phyloP scores from a whole-genome alignment of 495 filamentous ascomycete species.

The Penicillium verhagenii region DNA sequence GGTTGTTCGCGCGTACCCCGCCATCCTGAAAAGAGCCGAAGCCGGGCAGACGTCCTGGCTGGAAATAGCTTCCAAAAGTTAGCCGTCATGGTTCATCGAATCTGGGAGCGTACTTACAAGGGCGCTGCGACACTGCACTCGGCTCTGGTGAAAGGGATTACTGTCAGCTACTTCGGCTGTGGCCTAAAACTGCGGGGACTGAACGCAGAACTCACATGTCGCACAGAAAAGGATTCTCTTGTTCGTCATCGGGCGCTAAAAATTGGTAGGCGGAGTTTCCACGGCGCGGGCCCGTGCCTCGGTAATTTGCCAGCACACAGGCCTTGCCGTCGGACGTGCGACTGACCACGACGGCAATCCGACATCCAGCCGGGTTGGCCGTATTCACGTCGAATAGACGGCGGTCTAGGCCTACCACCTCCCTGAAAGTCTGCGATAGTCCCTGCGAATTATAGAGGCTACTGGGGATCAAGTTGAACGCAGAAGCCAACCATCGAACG shows the following conservation, averaged over 20 bases:
- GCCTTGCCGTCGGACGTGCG: constrained; percentile 19
- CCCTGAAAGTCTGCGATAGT: background rate
- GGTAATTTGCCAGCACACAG: constrained; percentile 23
- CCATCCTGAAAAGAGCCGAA: constrained; percentile 38
- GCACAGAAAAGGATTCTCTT: constrained; percentile 14
- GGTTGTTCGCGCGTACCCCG: constrained; percentile 35
- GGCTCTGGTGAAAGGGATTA: constrained; percentile 2
- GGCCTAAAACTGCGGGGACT: background rate
- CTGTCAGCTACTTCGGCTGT: background rate
- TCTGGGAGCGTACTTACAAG: constrained; percentile 8
- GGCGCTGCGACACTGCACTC: constrained; percentile 21
- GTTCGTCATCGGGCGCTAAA: constrained; percentile 3
- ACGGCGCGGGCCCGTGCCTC: constrained; percentile 1
- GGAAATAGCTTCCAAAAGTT: constrained; percentile 24
- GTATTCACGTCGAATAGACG: constrained; percentile 14
- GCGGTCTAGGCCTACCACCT: constrained; percentile 1
- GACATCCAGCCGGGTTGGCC: background rate
- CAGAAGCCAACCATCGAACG: background rate
- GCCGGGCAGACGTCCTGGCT: constrained; percentile 25
- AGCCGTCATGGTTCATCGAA: background rate
- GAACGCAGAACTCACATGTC: constrained; percentile 6
- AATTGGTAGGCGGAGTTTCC: constrained; percentile 16
- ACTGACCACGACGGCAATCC: constrained; percentile 18
- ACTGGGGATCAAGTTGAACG: background rate
- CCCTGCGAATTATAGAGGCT: background rate